Base-by-base conservation (phyloP, 768 basidiomycete species). In the Phlebiopsis gigantea region DNA sequence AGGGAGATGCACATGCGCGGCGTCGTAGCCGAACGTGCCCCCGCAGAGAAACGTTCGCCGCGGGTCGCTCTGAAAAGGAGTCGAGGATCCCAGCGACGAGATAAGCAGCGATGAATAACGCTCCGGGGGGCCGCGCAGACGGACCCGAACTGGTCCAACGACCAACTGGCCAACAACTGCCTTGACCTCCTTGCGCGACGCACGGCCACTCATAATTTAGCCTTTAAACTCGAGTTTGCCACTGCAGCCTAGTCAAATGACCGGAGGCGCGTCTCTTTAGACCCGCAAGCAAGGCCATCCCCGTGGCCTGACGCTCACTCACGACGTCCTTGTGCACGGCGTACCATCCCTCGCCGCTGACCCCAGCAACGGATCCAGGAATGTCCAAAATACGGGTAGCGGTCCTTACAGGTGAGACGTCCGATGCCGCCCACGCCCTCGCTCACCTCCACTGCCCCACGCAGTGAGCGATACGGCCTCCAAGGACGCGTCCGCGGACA, bases 391-490 rank as follows among this genome's bases (percentile, higher is more conserved):
- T 65, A 21, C 61, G 68, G 8, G 69, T 68, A 22, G 68, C 64
- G 17, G 61, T 70, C 34, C 63, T 70, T 6, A 69, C 68, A 64
- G 63, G 69, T 70, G 19, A 34, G 64, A 12, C 30, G 5, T 21
- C 30, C 26, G 28, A 15, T 31, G 34, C 15, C 5, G 24, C 34
- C n/a, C 34, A 29, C 15, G 17, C 28, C 26, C 15, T 15, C 7
- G 39, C 14, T 30, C 25, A 10, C 31, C 39, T 34, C 17, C 17
- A 22, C 22, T 21, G 19, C 10, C 19, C 7, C 52, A 25, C 30
- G 26, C 52, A 88, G 89, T 89, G 55, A 90, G 88, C 69, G 89
- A 91, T 69, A 87, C 83, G 5, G 86, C 82, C 0, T 75, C 81
- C 2, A 59, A 62, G n/a, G 74, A 78, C 45, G 61, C 65, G 24